Evolutionary conservation across 164 flowering plant species (phyloP).

Genomic region (Magnolia kwangsiensis): DNA sequence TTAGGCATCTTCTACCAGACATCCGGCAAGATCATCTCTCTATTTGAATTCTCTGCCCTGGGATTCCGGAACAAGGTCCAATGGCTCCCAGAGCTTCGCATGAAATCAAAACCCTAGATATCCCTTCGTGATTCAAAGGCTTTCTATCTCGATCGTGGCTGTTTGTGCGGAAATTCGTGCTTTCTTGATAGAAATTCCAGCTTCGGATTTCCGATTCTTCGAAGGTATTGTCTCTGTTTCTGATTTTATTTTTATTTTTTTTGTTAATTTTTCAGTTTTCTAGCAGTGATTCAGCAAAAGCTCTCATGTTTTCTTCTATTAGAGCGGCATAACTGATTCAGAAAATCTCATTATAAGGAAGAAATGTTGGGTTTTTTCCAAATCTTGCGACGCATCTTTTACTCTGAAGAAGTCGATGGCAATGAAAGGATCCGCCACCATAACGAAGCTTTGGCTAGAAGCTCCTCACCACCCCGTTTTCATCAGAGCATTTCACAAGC

Average conservation of each 20-base stretch:
- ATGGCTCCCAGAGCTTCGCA: no score
- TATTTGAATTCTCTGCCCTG: no score
- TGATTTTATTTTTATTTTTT: not conserved
- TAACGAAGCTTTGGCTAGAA: not conserved
- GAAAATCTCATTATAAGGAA: not conserved
- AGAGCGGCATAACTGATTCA: no score
- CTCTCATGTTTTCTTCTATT: no score
- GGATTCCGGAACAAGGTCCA: no score
- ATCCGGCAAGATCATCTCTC: no score
- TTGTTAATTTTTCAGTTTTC: no score
- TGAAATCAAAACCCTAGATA: no score
- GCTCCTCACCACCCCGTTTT: not conserved
- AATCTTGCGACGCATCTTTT: slow-evolving; percentile 11
- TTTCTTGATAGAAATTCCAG: not conserved
- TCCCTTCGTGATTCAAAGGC: no score
- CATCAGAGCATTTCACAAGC: not conserved
- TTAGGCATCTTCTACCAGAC: no score
- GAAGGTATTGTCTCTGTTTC: not conserved
- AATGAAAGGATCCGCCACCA: not conserved
- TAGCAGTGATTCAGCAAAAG: no score
- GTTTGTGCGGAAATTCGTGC: not conserved
- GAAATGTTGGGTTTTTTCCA: slow-evolving; percentile 1
- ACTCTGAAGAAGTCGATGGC: slow-evolving; percentile 5
- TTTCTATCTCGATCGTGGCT: no score
- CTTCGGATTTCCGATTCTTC: not conserved